These are phyloP conservation scores for Stipa capillata DNA, from an alignment of 176 grass and related monocot species.

Conservation along the genomic window DNA sequence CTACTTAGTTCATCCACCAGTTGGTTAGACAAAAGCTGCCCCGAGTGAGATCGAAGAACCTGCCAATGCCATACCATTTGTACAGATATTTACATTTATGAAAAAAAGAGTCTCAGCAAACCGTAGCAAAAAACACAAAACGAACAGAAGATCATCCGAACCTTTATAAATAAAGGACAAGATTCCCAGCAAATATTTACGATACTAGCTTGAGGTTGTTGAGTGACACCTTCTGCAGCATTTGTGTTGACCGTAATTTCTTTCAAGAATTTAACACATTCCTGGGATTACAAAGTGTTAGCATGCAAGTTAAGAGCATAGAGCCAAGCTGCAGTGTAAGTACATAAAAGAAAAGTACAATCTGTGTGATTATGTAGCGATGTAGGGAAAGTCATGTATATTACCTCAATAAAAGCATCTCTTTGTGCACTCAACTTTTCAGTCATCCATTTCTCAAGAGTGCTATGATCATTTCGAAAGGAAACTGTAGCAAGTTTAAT, in stretches of 20 bases:
- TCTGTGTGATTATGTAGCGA: not conserved
- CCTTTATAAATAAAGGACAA: slow-evolving; percentile 73
- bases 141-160: slow-evolving; percentile 11
- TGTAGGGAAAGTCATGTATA: not conserved
- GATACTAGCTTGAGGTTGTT: slow-evolving; percentile 38
- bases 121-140: not conserved
- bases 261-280: slow-evolving; percentile 81
- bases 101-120: not conserved
- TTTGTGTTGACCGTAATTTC: slow-evolving; percentile 39
- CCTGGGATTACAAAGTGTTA: slow-evolving; percentile 33
- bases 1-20: slow-evolving; percentile 74
- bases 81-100: slow-evolving; percentile 10
- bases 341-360: not conserved
- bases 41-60: slow-evolving; percentile 69
- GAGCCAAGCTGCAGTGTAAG: not conserved
- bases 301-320: slow-evolving; percentile 4
- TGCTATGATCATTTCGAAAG: slow-evolving; percentile 56
- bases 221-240: slow-evolving; percentile 18
- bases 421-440: slow-evolving; percentile 62
- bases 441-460: slow-evolving; percentile 87
- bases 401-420: slow-evolving; percentile 79
- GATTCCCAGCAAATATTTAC: slow-evolving; percentile 49
- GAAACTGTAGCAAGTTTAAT: slow-evolving; percentile 70
- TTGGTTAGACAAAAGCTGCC: slow-evolving; percentile 55
- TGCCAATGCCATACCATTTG: slow-evolving; percentile 25